Percentiles rank a stretch among this genome's conserved stretches.
Evolutionary conservation across 805 yeast species (phyloP).

Genomic region (Kregervanrija fluxuum): DNA sequence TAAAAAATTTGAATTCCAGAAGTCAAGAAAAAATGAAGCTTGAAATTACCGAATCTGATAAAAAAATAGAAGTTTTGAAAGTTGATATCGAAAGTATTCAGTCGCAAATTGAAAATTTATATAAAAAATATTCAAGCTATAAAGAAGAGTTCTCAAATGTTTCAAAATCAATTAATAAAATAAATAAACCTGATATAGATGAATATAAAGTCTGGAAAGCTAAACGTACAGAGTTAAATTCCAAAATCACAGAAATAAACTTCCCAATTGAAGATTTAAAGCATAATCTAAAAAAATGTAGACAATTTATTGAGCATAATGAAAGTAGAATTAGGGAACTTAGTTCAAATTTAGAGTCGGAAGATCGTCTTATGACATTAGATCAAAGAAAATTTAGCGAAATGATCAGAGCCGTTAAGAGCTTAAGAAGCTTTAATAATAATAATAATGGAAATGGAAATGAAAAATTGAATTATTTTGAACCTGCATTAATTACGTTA

Average conservation of each 20-base stretch:
- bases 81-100: conserved; percentile 13
- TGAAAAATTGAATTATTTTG: conserved; percentile 40
- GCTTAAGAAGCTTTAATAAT: conserved; percentile 32
- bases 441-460: conserved; percentile 13
- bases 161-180: conserved; percentile 8
- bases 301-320: conserved; percentile 9
- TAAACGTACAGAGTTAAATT: conserved; percentile 21
- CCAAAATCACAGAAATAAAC: conserved; percentile 13
- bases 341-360: conserved; percentile 27
- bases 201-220: conserved; percentile 18
- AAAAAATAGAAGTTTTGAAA: background rate
- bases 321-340: conserved; percentile 11
- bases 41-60: background rate
- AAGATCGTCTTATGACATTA: conserved; percentile 46
- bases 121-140: conserved; percentile 22
- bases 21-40: conserved; percentile 2
- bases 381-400: conserved; percentile 24
- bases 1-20: conserved; percentile 6
- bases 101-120: conserved; percentile 22
- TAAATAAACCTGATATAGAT: conserved; percentile 11
- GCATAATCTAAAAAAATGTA: too few relatives aligned
- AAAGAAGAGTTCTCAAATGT: conserved; percentile 12
- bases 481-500: conserved; percentile 69
- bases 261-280: too few relatives aligned
- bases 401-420: conserved; percentile 31